Evolutionary conservation across 192 early-diverging fungal genomes (phyloP).

Genomic region (Coemansia sp.): DNA sequence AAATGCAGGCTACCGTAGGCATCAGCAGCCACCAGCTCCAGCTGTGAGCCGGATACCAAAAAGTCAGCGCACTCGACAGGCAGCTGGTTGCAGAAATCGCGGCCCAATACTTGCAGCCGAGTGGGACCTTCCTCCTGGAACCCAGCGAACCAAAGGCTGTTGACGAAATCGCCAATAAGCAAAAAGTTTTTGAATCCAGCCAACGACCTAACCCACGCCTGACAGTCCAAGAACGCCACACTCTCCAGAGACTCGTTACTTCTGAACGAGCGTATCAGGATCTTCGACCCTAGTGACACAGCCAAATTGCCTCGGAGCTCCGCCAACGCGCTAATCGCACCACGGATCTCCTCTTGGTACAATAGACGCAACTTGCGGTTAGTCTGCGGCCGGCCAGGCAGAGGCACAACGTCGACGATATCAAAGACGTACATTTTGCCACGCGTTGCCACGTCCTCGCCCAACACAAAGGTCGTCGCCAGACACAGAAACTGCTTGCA

Average conservation of each 20-base stretch:
- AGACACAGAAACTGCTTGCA: slow-evolving; percentile 85
- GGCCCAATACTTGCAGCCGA: slow-evolving; percentile 84
- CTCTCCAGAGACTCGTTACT: slow-evolving; percentile 81
- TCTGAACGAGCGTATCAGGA: slow-evolving; percentile 86
- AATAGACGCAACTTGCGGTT: slow-evolving; percentile 90
- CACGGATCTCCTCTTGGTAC: slow-evolving; percentile 82
- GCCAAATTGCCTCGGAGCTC: slow-evolving; percentile 85
- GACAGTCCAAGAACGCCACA: slow-evolving; percentile 94
- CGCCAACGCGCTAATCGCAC: slow-evolving; percentile 84
- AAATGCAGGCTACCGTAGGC: slow-evolving; percentile 73
- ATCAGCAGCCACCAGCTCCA: slow-evolving; percentile 84
- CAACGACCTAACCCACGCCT: slow-evolving; percentile 85
- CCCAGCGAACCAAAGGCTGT: slow-evolving; percentile 87
- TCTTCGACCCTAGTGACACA: slow-evolving; percentile 86
- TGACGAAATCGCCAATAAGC: slow-evolving; percentile 83
- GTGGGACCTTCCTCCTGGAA: slow-evolving; percentile 95
- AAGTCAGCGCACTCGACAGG: slow-evolving; percentile 76
- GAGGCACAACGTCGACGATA: slow-evolving; percentile 96
- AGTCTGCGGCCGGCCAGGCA: slow-evolving; percentile 90
- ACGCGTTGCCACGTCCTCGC: slow-evolving; percentile 89
- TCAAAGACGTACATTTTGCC: slow-evolving; percentile 94
- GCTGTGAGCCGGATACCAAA: slow-evolving; percentile 73
- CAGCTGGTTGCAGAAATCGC: slow-evolving; percentile 79
- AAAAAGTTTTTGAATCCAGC: slow-evolving; percentile 87
- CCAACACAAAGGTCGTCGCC: slow-evolving; percentile 84